Conservation (phyloP, 345 rosid genomes). For the Syzygium oleosum region DNA sequence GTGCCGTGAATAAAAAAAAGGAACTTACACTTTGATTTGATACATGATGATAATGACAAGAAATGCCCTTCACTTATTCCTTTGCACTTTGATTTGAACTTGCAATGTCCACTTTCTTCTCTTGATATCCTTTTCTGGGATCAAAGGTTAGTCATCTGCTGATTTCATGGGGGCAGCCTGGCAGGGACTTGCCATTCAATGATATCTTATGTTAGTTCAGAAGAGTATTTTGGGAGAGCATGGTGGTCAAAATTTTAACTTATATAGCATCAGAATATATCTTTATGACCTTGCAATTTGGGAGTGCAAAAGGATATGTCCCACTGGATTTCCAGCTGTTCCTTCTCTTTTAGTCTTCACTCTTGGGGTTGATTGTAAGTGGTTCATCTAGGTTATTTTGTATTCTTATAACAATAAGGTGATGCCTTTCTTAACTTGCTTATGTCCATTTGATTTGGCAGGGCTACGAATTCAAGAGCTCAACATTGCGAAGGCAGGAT, state of each 20-base stretch:
- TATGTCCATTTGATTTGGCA: conserved; percentile 3
- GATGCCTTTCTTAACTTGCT: not conserved
- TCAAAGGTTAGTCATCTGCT: not conserved
- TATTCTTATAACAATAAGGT: not conserved
- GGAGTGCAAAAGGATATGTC: not conserved
- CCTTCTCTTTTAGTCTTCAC: not conserved
- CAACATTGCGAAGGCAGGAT: conserved; percentile 5
- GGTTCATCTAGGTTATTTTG: not conserved
- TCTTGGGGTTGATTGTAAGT: not conserved
- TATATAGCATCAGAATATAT: not conserved
- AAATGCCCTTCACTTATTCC: not conserved
- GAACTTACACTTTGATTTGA: not conserved
- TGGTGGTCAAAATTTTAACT: not conserved
- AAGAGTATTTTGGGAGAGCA: not conserved
- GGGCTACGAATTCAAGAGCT: conserved; percentile 9
- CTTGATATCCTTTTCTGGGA: not conserved
- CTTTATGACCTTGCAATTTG: not conserved
- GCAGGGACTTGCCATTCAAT: not conserved
- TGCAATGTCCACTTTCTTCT: not conserved
- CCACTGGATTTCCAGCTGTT: not conserved
- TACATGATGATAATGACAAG: not conserved
- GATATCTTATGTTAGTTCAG: not conserved
- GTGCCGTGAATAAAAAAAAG: not conserved
- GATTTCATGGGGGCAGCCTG: not conserved
- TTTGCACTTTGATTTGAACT: not conserved